Evolutionary conservation across 2,329 filamentous ascomycete genomes (phyloP), one percentile per base, ranked within the genome.

Genomic region (Ramularia collo-cygni): DNA sequence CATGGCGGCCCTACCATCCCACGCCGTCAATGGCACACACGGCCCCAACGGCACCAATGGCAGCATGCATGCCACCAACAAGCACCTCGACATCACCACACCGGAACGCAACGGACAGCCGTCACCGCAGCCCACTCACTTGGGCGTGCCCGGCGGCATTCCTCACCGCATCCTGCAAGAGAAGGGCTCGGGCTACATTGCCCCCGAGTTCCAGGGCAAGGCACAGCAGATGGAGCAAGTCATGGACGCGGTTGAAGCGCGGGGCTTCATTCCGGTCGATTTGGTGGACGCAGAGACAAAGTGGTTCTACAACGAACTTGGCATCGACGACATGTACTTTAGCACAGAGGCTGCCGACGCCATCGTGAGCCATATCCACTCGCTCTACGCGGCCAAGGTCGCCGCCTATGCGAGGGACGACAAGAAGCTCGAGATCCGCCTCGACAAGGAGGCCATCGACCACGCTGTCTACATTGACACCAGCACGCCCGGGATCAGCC

Each of bases 391-490:
- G 38, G 92, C 90, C 62, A 96, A 96, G 70, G 81, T 96, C 33
- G 92, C 92, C 27, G 89, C 92, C 7, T 92, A 85, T 62, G 87
- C 90, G 26, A 81, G 92, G 42, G 85, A 93, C 63, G 90, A 96
- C 67, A 93, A 93, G 72, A 82, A 83, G 52, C 77, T 96, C 56
- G 89, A 96, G 67, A 95, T 98, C 55, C 80, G 89, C 48, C 71
- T 98, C 29, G 90, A 96, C 62, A 95, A 95, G 77, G 92, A 98
- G 67, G 87, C 87, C 15, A 70, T 75, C 43, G 92, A 96, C 62
- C 92, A 96, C 60, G 92, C 92, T 44, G 93, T 96, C 59, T 98
- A 96, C 69, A 96, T 98, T 53, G 92, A 98, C 63, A 98, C 92
- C 40, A 95, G 89, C 64, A 83, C 83, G 59, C 90, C 92, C 12